Percentiles rank a stretch among this genome's conserved stretches.
Evolutionary conservation across 306 rosid species (phyloP).

Genomic region (Castanea mollissima): DNA sequence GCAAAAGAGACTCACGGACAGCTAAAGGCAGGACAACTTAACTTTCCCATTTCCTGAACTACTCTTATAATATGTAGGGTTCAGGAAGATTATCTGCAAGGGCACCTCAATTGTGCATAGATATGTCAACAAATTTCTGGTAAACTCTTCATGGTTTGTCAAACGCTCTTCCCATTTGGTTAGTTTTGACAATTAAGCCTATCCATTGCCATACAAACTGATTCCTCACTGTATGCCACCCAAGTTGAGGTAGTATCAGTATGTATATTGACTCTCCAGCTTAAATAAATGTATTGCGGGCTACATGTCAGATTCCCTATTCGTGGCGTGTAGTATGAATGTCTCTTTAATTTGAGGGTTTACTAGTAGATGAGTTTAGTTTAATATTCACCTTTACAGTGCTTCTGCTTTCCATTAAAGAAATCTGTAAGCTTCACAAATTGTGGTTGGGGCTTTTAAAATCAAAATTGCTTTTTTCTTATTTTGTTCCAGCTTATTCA

Average conservation of each 20-base stretch:
- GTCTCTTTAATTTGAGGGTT: background rate
- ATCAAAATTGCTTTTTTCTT: background rate
- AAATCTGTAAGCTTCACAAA: background rate
- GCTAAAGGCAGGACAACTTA: conserved; percentile 24
- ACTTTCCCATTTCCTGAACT: background rate
- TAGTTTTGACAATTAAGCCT: background rate
- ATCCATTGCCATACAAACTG: background rate
- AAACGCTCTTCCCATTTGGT: background rate
- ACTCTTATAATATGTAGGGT: background rate
- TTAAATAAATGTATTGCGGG: background rate
- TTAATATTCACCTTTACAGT: background rate
- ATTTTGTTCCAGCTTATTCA: too few species aligned
- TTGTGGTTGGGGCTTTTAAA: background rate
- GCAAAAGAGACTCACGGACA: conserved; percentile 24
- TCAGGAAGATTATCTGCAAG: background rate
- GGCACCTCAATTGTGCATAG: background rate
- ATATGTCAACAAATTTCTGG: background rate
- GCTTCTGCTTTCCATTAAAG: background rate
- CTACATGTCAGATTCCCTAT: background rate
- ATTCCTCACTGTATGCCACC: background rate
- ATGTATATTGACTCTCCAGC: background rate
- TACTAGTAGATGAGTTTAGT: background rate
- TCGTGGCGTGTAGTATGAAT: background rate
- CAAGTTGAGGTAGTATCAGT: background rate
- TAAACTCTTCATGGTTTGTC: background rate